Conservation (phyloP, 179 eudicot genomes). For the Camellia oleifera region DNA sequence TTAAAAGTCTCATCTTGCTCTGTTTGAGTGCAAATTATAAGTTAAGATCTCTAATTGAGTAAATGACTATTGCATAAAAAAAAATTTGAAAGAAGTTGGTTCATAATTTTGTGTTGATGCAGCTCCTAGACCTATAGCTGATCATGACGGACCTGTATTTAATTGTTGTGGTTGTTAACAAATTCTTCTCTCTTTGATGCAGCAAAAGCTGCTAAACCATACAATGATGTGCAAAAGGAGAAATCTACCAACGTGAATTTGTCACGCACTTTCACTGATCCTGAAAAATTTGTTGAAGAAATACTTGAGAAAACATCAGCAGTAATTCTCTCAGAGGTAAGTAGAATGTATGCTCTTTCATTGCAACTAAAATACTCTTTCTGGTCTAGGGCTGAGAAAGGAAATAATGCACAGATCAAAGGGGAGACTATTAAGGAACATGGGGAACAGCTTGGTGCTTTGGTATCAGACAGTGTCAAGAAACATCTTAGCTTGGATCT, state of each 20-base stretch:
- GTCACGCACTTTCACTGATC: conserved; percentile 37
- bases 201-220: conserved; percentile 48
- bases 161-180: background rate
- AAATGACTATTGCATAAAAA: too few relatives aligned
- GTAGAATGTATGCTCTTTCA: conserved; percentile 10
- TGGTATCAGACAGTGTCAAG: conserved; percentile 47
- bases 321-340: conserved; percentile 68
- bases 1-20: too few relatives aligned
- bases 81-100: background rate
- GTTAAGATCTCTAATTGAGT: too few relatives aligned
- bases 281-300: conserved; percentile 65
- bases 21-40: too few relatives aligned
- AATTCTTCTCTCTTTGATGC: conserved; percentile 11
- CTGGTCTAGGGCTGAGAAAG: conserved; percentile 16
- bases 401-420: conserved; percentile 43
- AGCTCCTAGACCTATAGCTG: background rate
- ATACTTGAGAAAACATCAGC: conserved; percentile 60
- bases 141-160: background rate
- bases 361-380: background rate
- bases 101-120: background rate
- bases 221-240: conserved; percentile 37
- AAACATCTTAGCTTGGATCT: conserved; percentile 62
- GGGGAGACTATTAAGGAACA: conserved; percentile 47
- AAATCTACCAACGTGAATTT: conserved; percentile 29
- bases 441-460: conserved; percentile 56